These are phyloP conservation scores for Sporobolus alterniflorus DNA, from an alignment of 202 grass and related monocot genomes.

Conservation along the genomic window DNA sequence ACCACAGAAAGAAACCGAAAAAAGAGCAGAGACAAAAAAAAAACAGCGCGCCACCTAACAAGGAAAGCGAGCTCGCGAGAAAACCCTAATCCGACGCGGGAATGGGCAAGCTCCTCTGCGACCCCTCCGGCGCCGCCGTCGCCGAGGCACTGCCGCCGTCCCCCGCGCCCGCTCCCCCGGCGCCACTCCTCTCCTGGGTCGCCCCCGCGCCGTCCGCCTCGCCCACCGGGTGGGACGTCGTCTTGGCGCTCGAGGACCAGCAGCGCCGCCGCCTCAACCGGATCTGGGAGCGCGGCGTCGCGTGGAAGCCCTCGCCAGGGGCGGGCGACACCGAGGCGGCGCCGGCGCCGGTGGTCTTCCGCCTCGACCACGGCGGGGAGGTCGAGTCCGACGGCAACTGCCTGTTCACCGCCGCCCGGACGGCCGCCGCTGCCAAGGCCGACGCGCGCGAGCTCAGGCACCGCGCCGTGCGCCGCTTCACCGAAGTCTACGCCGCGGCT, in stretches of 20 bases:
- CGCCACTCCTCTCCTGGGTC: conserved; percentile 58
- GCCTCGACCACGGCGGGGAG: conserved; percentile 82
- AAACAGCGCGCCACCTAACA: conserved; percentile 10
- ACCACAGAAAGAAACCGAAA: not conserved
- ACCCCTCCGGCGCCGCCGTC: conserved; percentile 65
- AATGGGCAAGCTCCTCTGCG: conserved; percentile 98
- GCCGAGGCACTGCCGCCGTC: conserved; percentile 57
- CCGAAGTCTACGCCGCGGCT: conserved; percentile 61
- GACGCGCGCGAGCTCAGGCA: conserved; percentile 73
- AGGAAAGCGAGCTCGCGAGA: not conserved
- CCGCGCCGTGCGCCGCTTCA: conserved; percentile 68
- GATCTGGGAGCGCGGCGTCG: conserved; percentile 90
- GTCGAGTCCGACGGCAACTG: conserved; percentile 95
- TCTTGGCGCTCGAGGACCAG: conserved; percentile 87
- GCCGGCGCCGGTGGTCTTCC: conserved; percentile 44
- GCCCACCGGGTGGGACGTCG: conserved; percentile 56
- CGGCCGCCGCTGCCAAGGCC: conserved; percentile 62
- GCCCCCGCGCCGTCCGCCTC: not conserved
- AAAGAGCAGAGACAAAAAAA: not conserved
- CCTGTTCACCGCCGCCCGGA: conserved; percentile 81
- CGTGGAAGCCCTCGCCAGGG: conserved; percentile 56
- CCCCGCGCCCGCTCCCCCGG: conserved; percentile 42
- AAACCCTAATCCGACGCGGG: conserved; percentile 64
- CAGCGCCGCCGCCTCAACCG: conserved; percentile 75
- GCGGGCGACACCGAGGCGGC: not conserved